Percentiles rank a stretch among this genome's conserved stretches.
Evolutionary conservation across 2,329 filamentous ascomycete genomes (phyloP).

Genomic region (Aspergillus spinulosporus): DNA sequence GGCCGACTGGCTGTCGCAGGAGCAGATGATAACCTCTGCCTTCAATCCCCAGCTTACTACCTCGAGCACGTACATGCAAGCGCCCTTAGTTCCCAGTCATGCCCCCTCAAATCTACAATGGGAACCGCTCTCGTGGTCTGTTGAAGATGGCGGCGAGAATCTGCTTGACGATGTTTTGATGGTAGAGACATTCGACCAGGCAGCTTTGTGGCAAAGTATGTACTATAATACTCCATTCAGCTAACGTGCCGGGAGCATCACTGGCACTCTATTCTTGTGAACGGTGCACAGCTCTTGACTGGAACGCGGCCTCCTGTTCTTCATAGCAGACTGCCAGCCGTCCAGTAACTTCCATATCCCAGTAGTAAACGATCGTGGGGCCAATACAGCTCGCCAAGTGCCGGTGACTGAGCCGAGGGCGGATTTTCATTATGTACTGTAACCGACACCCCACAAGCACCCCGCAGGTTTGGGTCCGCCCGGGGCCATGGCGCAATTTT

Average conservation of each 20-base stretch:
- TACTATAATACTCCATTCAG: slow-evolving; percentile 2
- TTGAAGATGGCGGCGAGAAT: slow-evolving; percentile 10
- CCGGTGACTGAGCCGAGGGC: slow-evolving; percentile 7
- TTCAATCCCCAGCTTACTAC: neutral
- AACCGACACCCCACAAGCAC: slow-evolving; percentile 25
- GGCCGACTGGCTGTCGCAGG: neutral
- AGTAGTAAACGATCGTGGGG: no score
- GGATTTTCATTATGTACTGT: slow-evolving; percentile 16
- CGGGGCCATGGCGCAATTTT: slow-evolving; percentile 17
- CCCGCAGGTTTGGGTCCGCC: slow-evolving; percentile 10
- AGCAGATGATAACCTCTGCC: neutral
- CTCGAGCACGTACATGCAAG: neutral
- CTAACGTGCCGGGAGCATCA: neutral
- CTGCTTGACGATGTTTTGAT: slow-evolving; percentile 7
- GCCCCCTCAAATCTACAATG: neutral
- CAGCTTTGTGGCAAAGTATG: slow-evolving; percentile 3
- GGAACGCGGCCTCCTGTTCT: neutral
- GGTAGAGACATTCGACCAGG: slow-evolving; percentile 1
- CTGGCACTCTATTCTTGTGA: neutral
- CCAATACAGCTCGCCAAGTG: neutral
- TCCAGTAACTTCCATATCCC: no score
- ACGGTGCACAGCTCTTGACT: neutral
- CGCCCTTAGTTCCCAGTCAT: neutral
- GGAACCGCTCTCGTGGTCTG: slow-evolving; percentile 9
- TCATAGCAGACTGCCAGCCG: no score